Evolutionary conservation across 306 rosid genomes (phyloP), one percentile per base, ranked within the genome.

Genomic region (Dalbergia cultrata): DNA sequence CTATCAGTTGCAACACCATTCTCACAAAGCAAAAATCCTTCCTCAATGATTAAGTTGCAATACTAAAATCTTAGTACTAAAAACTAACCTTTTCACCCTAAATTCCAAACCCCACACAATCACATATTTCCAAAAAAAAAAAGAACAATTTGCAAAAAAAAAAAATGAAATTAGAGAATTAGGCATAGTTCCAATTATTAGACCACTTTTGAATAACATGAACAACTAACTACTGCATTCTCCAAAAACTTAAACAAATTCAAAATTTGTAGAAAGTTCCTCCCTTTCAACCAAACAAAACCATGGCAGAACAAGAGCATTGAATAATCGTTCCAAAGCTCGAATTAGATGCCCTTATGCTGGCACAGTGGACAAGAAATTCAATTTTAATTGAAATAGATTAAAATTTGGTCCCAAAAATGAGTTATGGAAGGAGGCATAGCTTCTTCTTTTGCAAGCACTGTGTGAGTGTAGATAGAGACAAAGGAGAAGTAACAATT

Each of bases 381-480:
- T 85, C 11, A 83, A 26, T 63, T 86, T 88, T 26, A 86, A 72
- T 31, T 93, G 89, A 33, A 89, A 75, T 0, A 83, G 66, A 1
- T 82, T 90, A 75, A 89, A 88, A 83, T 84, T 88, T 43, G 92
- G 85, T 45, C 75, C 81, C 3, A 85, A 8, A 81, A 77, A 66
- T 97, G 87, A 72, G 93, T 2, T 5, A 21, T 21, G 94, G 80
- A 11, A 91, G 61, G 31, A 81, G 35, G 7, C 59, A 31, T 19
- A 71, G 66, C 43, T 86, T 90, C 70, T 88, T 84, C 11, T n/a
- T n/a, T n/a, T 90, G 91, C 16, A 93, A 88, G 60, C 84, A 89
- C 7, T 90, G 97, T 33, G 77, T 76, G n/a, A 89, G 81, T 2
- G 93, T 87, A 5, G 93, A 92, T 79, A 96, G 84, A 34, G 96